These are phyloP conservation scores for Candida ficus DNA, from an alignment of 805 yeast genomes.

Conservation along the genomic window DNA sequence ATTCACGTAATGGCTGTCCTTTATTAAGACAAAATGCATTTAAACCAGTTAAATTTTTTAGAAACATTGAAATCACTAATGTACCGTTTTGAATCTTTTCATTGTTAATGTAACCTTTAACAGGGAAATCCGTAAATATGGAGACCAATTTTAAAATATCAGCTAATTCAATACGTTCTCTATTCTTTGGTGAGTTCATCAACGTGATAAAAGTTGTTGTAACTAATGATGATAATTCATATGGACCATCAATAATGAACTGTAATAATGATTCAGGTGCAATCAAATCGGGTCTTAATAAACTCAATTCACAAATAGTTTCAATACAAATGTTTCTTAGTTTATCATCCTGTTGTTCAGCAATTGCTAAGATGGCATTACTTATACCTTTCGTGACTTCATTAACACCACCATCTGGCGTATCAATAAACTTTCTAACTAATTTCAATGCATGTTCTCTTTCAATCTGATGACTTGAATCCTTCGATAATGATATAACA, in stretches of 20 bases:
- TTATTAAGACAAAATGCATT: slow-evolving; percentile 55
- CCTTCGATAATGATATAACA: slow-evolving; percentile 59
- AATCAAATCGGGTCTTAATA: slow-evolving; percentile 39
- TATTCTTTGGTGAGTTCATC: slow-evolving; percentile 51
- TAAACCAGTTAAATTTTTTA: slow-evolving; percentile 76
- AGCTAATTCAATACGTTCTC: slow-evolving; percentile 49
- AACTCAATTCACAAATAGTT: slow-evolving; percentile 45
- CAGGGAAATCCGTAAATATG: slow-evolving; percentile 62
- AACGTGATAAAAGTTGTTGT: slow-evolving; percentile 46
- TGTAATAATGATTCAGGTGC: slow-evolving; percentile 37
- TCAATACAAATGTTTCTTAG: slow-evolving; percentile 47
- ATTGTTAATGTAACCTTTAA: slow-evolving; percentile 39
- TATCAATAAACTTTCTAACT: slow-evolving; percentile 54
- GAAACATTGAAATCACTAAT: slow-evolving; percentile 49
- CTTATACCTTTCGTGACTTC: slow-evolving; percentile 59
- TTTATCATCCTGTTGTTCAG: slow-evolving; percentile 49
- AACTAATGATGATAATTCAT: slow-evolving; percentile 36
- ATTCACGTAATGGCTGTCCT: slow-evolving; percentile 48
- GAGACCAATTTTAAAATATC: slow-evolving; percentile 62
- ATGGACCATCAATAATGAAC: slow-evolving; percentile 51
- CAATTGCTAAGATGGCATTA: slow-evolving; percentile 58
- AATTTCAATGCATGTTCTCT: slow-evolving; percentile 74
- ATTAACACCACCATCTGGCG: slow-evolving; percentile 48
- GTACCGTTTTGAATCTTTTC: slow-evolving; percentile 59
- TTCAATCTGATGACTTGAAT: slow-evolving; percentile 50